Evolutionary conservation across 352 stramenopile species (phyloP), one percentile per base, ranked within the genome.

Genomic region (Pythium periplocum): DNA sequence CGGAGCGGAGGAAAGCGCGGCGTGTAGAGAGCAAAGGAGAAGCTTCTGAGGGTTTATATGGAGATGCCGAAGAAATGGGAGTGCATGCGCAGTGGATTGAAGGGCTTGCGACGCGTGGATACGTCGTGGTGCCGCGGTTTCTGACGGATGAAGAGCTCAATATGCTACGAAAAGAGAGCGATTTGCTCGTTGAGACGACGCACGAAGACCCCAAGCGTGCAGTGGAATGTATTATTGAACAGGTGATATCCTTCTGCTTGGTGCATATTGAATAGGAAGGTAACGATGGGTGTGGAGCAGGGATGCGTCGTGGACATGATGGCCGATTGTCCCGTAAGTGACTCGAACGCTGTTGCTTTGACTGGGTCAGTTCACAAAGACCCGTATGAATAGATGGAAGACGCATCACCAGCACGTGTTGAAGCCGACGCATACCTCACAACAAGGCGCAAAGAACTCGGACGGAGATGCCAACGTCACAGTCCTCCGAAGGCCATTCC

Each of bases 281-380:
- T 50, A 36, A 37, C 51, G n/a, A 51, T 4, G 33, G n/a, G 5
- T 59, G 3, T 58, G n/a, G 3, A 43, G 2, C 17, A 73, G 61
- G 77, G 77, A 34, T 87, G 77, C 42, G 74, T 87, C n/a, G 33
- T 87, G 17, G 77, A 87, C 38, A 51, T 75, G 17, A 71, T 87
- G 62, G 69, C 72, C n/a, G 57, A 78, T 3, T 79, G 53, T 64
- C 77, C 74, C 37, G 73, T 87, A 45, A 31, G 64, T 43, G 3
- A 1, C 3, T 8, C 44, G 10, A 17, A 38, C 40, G 32, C 4
- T 17, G 4, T 26, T 53, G 31, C 17, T 26, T 9, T 1, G 8
- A 11, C 3, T 31, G 35, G 50, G 12, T 47, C 30, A 17, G 9
- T 45, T 53, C 32, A 45, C 17, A 26, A 26, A 26, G 17, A 26